phyloP scores from a whole-genome alignment of 345 rosid species.

The Dovyalis caffra region DNA sequence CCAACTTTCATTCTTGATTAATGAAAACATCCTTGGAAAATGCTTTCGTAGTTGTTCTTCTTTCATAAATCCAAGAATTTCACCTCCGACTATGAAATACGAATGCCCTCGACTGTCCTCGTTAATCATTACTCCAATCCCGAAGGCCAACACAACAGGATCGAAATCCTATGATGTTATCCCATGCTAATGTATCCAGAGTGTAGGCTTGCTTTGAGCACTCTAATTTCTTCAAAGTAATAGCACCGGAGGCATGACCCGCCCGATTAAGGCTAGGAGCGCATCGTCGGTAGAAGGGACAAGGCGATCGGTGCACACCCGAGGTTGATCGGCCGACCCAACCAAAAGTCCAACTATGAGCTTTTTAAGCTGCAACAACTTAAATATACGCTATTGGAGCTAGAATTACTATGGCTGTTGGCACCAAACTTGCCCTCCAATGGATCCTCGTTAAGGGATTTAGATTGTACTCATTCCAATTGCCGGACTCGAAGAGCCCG shows the following conservation, averaged over 20 bases:
- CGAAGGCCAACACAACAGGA: background rate
- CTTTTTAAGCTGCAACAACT: too few species aligned
- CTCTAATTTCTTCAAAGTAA: constrained; percentile 53
- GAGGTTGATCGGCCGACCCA: too few species aligned
- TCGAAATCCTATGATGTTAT: constrained; percentile 30
- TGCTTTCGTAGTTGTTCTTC: background rate
- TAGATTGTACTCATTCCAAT: too few species aligned
- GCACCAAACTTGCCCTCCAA: too few species aligned
- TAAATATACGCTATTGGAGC: too few species aligned
- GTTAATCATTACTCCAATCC: background rate
- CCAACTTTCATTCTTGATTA: too few species aligned
- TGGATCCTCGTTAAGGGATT: too few species aligned
- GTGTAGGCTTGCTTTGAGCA: constrained; percentile 49
- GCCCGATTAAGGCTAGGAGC: constrained; percentile 28
- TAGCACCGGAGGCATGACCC: constrained; percentile 34
- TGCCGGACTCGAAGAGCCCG: too few species aligned
- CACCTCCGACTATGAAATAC: background rate
- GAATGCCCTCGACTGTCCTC: background rate
- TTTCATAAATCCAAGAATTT: background rate
- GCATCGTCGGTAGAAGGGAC: background rate
- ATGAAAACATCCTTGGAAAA: too few species aligned
- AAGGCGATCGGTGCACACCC: too few species aligned
- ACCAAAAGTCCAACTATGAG: too few species aligned
- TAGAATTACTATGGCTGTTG: too few species aligned
- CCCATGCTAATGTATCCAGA: constrained; percentile 47